phyloP scores from a whole-genome alignment of 1,139 yeast species.

The Suhomyces bribrorum region DNA sequence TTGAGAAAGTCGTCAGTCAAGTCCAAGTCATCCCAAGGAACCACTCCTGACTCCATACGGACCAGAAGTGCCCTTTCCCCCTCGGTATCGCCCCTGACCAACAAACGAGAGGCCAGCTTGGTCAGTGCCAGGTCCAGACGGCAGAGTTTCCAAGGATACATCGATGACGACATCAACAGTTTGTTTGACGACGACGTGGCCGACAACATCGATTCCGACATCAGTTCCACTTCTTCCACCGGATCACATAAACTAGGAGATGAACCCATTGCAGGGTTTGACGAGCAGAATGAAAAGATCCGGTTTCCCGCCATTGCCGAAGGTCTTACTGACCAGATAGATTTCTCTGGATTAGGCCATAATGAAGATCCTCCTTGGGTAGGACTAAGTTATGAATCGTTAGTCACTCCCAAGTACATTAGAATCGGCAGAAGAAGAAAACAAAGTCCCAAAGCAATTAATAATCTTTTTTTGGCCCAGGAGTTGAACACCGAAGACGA shows the following conservation, averaged over 20 bases:
- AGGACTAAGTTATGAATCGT: conserved; percentile 40
- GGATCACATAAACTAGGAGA: conserved; percentile 2
- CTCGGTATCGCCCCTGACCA: conserved; percentile 1
- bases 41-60: conserved; percentile 3
- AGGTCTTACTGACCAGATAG: conserved; percentile 1
- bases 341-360: conserved; percentile 2
- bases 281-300: conserved; percentile 6
- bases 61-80: neutral
- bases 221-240: conserved; percentile 1
- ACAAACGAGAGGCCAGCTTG: conserved; percentile 2
- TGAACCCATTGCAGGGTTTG: conserved; percentile 7
- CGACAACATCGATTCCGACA: conserved; percentile 4
- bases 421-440: conserved; percentile 48
- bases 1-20: conserved; percentile 14
- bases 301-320: conserved; percentile 10
- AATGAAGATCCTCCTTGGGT: conserved; percentile 29
- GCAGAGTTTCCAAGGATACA: conserved; percentile 10
- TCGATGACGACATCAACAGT: conserved; percentile 16
- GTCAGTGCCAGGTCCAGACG: conserved; percentile 6
- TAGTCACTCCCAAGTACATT: conserved; percentile 56
- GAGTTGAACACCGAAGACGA: conserved; percentile 48
- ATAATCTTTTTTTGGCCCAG: conserved; percentile 75
- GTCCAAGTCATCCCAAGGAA: neutral
- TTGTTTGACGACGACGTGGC: conserved; percentile 16
- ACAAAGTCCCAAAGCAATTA: conserved; percentile 46